phyloP scores from a whole-genome alignment of 2,329 filamentous ascomycete genomes.

The Rasamsonia emersonii region DNA sequence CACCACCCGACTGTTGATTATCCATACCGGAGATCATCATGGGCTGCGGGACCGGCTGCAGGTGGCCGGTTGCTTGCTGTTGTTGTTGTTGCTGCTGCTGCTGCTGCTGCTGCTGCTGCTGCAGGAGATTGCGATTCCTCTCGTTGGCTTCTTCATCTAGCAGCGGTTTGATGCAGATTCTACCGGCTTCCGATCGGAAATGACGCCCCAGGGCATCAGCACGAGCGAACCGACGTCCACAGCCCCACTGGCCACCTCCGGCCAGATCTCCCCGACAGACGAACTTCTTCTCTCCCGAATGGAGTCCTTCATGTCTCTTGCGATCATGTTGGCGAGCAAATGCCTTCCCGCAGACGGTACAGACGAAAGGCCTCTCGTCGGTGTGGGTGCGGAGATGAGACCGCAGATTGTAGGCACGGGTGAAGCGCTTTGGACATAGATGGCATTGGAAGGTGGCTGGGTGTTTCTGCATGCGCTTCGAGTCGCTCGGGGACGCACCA shows the following conservation, averaged over 20 bases:
- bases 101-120: slow-evolving; percentile 55
- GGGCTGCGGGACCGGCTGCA: slow-evolving; percentile 48
- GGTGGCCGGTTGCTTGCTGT: slow-evolving; percentile 49
- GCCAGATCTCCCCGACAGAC: slow-evolving; percentile 90
- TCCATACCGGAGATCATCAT: slow-evolving; percentile 54
- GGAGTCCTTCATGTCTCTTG: slow-evolving; percentile 91
- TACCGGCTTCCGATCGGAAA: slow-evolving; percentile 89
- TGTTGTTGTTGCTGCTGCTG: slow-evolving; percentile 41
- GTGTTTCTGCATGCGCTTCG: slow-evolving; percentile 90
- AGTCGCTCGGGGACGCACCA: slow-evolving; percentile 50
- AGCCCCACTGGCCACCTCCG: slow-evolving; percentile 78
- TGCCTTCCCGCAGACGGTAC: slow-evolving; percentile 91
- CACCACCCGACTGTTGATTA: slow-evolving; percentile 45
- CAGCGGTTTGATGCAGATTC: slow-evolving; percentile 94
- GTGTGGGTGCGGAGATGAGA: slow-evolving; percentile 95
- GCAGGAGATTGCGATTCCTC: slow-evolving; percentile 64
- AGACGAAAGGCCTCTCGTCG: slow-evolving; percentile 94
- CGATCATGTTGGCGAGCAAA: slow-evolving; percentile 96
- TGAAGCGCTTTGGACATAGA: slow-evolving; percentile 91
- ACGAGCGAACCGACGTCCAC: slow-evolving; percentile 83
- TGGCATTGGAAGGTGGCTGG: slow-evolving; percentile 94
- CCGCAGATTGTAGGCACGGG: slow-evolving; percentile 88
- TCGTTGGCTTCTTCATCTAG: slow-evolving; percentile 88
- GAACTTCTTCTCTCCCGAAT: slow-evolving; percentile 98
- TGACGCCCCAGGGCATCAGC: slow-evolving; percentile 90